Evolutionary conservation across 768 basidiomycete genomes (phyloP).

Genomic region (Lentinula sp.): DNA sequence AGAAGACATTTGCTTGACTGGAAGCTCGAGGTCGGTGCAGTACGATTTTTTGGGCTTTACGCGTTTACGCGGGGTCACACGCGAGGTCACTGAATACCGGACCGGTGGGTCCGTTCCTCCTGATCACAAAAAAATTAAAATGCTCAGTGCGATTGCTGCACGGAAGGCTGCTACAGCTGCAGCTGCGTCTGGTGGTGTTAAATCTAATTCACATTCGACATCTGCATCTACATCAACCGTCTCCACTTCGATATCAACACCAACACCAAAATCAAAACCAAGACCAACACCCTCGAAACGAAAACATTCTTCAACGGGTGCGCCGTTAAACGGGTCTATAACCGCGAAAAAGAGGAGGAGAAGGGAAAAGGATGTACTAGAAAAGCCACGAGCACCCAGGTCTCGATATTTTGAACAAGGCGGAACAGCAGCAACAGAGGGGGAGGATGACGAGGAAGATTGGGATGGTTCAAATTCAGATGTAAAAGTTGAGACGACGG

Average conservation of each 20-base stretch:
- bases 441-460: slow-evolving; percentile 22
- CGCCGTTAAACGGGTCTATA: background rate
- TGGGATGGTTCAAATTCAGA: slow-evolving; percentile 13
- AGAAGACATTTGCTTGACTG: background rate
- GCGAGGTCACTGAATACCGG: background rate
- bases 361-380: slow-evolving; percentile 15
- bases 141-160: slow-evolving; percentile 73
- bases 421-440: background rate
- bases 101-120: background rate
- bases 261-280: slow-evolving; percentile 4
- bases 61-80: no score
- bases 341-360: no score
- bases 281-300: slow-evolving; percentile 19
- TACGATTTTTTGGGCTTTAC: no score
- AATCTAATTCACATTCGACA: slow-evolving; percentile 8
- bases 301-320: slow-evolving; percentile 37
- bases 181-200: background rate
- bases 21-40: no score
- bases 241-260: background rate
- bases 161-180: slow-evolving; percentile 43
- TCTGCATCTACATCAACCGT: slow-evolving; percentile 12
- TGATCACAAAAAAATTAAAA: slow-evolving; percentile 14
- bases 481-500: slow-evolving; percentile 13
- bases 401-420: slow-evolving; percentile 26
- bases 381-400: slow-evolving; percentile 13